These are phyloP conservation scores for Klebsormidium nitens DNA, from an alignment of 139 green algal genomes.

Conservation along the genomic window DNA sequence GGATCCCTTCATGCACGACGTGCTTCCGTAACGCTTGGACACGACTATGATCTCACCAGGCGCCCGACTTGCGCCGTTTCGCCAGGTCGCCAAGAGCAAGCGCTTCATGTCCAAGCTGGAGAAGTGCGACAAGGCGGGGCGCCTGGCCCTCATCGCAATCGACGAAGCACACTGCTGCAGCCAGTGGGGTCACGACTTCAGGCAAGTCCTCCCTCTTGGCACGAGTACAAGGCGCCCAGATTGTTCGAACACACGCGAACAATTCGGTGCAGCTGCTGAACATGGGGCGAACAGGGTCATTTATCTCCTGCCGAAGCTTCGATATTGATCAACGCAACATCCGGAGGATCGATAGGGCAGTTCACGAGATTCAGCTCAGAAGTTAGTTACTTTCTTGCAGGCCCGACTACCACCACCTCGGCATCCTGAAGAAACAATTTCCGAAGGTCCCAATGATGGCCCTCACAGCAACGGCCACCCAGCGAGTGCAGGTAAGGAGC, in stretches of 20 bases:
- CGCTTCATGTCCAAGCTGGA: constrained; percentile 45
- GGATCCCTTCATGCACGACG: no score
- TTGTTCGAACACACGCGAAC: constrained; percentile 51
- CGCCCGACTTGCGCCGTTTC: neutral
- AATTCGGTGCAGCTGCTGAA: no score
- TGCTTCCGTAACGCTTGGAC: constrained; percentile 36
- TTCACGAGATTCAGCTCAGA: no score
- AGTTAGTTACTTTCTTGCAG: no score
- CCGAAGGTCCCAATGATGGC: constrained; percentile 53
- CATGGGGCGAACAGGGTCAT: no score
- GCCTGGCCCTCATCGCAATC: constrained; percentile 28
- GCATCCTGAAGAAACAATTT: constrained; percentile 50
- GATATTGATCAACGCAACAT: no score
- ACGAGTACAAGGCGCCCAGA: neutral
- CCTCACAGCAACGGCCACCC: constrained; percentile 67
- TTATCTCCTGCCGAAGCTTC: no score
- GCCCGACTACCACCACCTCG: constrained; percentile 67
- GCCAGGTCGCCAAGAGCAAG: constrained; percentile 51
- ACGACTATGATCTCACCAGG: neutral
- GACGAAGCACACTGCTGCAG: constrained; percentile 37
- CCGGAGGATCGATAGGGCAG: no score
- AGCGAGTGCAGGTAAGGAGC: no score
- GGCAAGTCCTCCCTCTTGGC: constrained; percentile 18
- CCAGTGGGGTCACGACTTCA: constrained; percentile 77
- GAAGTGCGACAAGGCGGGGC: constrained; percentile 38